These are phyloP conservation scores for Cladophialophora yegresii DNA, from an alignment of 2,329 filamentous ascomycete species.

Conservation along the genomic window DNA sequence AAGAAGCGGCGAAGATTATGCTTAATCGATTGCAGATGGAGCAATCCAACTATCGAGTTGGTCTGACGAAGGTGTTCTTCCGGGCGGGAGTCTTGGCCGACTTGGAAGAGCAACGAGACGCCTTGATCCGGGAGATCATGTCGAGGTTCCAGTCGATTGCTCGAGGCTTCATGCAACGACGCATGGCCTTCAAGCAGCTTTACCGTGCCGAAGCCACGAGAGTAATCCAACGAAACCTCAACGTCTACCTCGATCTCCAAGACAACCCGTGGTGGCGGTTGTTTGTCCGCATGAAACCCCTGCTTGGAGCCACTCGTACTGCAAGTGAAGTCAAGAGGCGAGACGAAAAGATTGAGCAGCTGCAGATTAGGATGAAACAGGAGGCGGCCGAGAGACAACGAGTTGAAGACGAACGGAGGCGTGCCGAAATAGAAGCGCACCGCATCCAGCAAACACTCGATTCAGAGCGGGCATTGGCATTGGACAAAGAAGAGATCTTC, in stretches of 20 bases:
- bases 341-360: constrained; percentile 86
- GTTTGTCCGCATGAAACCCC: constrained; percentile 89
- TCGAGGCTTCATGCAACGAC: constrained; percentile 82
- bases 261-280: constrained; percentile 97
- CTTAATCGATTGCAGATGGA: constrained; percentile 86
- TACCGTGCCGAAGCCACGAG: constrained; percentile 93
- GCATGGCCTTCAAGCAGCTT: constrained; percentile 86
- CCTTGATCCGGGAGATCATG: constrained; percentile 92
- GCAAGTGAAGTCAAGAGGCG: constrained; percentile 92
- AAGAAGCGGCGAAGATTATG: constrained; percentile 80
- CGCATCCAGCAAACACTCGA: constrained; percentile 92
- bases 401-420: constrained; percentile 86
- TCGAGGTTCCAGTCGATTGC: constrained; percentile 88
- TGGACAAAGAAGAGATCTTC: constrained; percentile 99
- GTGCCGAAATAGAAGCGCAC: constrained; percentile 82
- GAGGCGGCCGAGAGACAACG: constrained; percentile 74
- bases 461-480: constrained; percentile 88
- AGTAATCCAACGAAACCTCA: constrained; percentile 93
- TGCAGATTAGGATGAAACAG: constrained; percentile 79
- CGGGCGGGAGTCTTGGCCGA: constrained; percentile 93
- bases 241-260: constrained; percentile 84
- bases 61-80: constrained; percentile 97
- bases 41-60: constrained; percentile 83
- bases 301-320: constrained; percentile 87
- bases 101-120: constrained; percentile 91